Percentiles rank a stretch among this genome's conserved stretches.
phyloP scores from a whole-genome alignment of 345 rosid genomes.

The Salix caprea region DNA sequence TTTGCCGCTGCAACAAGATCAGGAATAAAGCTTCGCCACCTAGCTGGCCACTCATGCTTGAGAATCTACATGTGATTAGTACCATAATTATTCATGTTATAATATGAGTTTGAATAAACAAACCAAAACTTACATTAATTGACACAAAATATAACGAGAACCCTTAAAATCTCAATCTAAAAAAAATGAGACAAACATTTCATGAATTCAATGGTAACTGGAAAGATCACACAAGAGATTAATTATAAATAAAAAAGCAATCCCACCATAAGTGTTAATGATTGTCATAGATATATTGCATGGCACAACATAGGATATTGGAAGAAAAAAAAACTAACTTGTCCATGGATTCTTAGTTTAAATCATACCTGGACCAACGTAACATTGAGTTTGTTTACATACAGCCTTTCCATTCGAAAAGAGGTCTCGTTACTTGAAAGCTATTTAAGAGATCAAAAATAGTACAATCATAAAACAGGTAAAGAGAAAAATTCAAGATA shows the following conservation, averaged over 20 bases:
- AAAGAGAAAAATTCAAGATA: not conserved
- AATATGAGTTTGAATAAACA: not conserved
- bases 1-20: slow-evolving; percentile 98
- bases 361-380: slow-evolving; percentile 84
- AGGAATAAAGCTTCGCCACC: slow-evolving; percentile 97
- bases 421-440: slow-evolving; percentile 88
- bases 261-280: not conserved
- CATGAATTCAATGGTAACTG: not conserved
- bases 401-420: slow-evolving; percentile 78
- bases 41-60: slow-evolving; percentile 98
- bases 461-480: not conserved
- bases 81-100: not conserved
- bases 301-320: not conserved
- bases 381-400: slow-evolving; percentile 90
- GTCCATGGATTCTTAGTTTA: not conserved
- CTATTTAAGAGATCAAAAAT: slow-evolving; percentile 32
- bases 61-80: slow-evolving; percentile 54
- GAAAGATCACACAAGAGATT: not conserved
- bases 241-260: not conserved
- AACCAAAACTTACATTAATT: not conserved
- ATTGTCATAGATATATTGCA: not conserved
- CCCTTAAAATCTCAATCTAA: not conserved
- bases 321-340: not conserved
- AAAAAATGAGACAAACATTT: not conserved
- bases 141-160: not conserved